Base-by-base conservation (phyloP, 306 rosid genomes). In the Castanea sativa region DNA sequence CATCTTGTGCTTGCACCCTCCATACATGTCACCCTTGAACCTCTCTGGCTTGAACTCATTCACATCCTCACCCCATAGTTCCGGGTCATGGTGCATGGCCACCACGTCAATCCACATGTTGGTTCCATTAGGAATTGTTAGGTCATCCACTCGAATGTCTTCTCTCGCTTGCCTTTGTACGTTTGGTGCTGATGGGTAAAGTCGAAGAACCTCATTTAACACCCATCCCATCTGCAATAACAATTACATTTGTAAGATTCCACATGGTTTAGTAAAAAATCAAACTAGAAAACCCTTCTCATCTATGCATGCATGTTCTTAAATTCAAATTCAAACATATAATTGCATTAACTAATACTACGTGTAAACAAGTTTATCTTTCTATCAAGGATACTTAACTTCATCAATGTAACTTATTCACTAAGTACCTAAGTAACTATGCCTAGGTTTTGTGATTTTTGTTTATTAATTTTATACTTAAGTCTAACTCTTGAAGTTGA, bases 21-120 rank as follows among this genome's bases (percentile, higher is more conserved):
- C 98, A 73, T 80, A 76, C 1, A 60, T 78, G 76, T 86, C 89
- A 29, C 86, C 84, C 71, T 74, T 79, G 82, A 94, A 94, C 81
- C 98, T 87, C 78, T 88, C 87, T 1, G 97, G 98, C 70, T 76
- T 91, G 86, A 94, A 94, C 84, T 87, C 86, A 18, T 94, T 84
- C 3, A 74, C 98, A 12, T 90, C 94, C 0, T 87, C 81, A 1
- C 98, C 98, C 97, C 98, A 92, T 1, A 94, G 56, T 6, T 68
- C 20, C 0, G 73, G 71, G 83, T 94, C 97, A 25, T 90, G 98
- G 77, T 94, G 98, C 94, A 94, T 89, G 0, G 85, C 91, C 21
- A 94, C 97, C 11, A 85, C 85, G 58, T 94, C 97, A 1, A 92
- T 94, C 98, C 98, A 94, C 76, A 94, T 75, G 83, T 92, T 94